Conservation (phyloP, 2,329 filamentous ascomycete species). For the Ceratocystis papillata region DNA sequence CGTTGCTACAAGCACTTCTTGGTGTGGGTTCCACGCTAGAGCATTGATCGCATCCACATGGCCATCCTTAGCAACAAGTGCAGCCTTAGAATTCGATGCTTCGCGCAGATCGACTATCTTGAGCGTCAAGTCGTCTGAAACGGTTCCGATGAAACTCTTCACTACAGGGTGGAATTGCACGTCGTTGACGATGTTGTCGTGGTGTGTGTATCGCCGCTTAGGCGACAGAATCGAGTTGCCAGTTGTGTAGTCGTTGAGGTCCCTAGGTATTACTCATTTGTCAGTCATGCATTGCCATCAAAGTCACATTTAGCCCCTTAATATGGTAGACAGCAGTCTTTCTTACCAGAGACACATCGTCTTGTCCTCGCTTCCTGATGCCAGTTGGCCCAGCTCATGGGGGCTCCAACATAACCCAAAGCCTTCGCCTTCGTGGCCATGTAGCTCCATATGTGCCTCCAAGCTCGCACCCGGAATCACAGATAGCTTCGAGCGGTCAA, state of each 20-base stretch:
- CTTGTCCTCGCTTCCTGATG: slow-evolving; percentile 82
- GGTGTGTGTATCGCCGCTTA: slow-evolving; percentile 69
- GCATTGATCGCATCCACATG: slow-evolving; percentile 92
- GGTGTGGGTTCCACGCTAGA: slow-evolving; percentile 84
- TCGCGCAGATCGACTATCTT: slow-evolving; percentile 83
- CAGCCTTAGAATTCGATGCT: slow-evolving; percentile 52
- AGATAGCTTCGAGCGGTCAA: slow-evolving; percentile 90
- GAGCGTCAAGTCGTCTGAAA: slow-evolving; percentile 88
- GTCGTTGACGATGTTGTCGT: slow-evolving; percentile 87
- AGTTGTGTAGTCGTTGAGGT: slow-evolving; percentile 64
- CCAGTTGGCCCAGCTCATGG: slow-evolving; percentile 67
- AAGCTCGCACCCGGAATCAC: slow-evolving; percentile 62
- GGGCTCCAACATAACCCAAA: slow-evolving; percentile 92
- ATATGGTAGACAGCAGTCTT: not conserved
- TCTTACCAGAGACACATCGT: slow-evolving; percentile 78
- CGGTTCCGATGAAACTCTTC: slow-evolving; percentile 74
- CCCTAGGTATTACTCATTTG: slow-evolving; percentile 40
- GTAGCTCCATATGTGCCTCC: slow-evolving; percentile 71
- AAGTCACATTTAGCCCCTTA: too few relatives aligned
- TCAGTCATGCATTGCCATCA: slow-evolving; percentile 23
- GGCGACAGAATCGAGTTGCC: slow-evolving; percentile 61
- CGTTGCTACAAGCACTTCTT: slow-evolving; percentile 83
- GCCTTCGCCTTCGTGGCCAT: slow-evolving; percentile 78
- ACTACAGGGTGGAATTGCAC: slow-evolving; percentile 90
- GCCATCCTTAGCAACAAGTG: slow-evolving; percentile 58